These are phyloP conservation scores for Boeremia lycopersici DNA, from an alignment of 2,329 filamentous ascomycete genomes.

Conservation along the genomic window DNA sequence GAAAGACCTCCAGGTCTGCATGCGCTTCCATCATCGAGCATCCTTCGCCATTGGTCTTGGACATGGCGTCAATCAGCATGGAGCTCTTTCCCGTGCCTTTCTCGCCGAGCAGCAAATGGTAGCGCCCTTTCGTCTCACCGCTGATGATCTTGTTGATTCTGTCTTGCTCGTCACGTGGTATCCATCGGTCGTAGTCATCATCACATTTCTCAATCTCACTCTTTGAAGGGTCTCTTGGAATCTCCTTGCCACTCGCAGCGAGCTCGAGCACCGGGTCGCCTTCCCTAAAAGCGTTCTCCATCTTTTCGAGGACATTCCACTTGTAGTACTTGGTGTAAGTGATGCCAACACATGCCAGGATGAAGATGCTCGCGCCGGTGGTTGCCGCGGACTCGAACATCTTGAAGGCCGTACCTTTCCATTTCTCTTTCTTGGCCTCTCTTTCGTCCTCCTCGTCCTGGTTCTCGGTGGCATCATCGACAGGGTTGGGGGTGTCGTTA, in stretches of 20 bases:
- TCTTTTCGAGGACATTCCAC: conserved; percentile 86
- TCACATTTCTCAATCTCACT: conserved; percentile 23
- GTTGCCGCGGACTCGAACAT: conserved; percentile 60
- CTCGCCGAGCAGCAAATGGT: conserved; percentile 89
- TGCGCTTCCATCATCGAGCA: conserved; percentile 97
- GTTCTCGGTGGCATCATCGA: conserved; percentile 44
- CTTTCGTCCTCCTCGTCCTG: conserved; percentile 28
- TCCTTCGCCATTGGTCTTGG: conserved; percentile 84
- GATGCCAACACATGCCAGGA: conserved; percentile 55
- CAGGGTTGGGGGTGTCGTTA: conserved; percentile 46
- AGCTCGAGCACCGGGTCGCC: conserved; percentile 89
- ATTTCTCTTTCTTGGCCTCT: conserved; percentile 32
- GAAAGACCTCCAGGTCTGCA: conserved; percentile 92
- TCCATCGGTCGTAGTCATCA: conserved; percentile 72
- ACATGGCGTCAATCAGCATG: conserved; percentile 96
- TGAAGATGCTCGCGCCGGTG: conserved; percentile 57
- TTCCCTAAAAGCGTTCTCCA: conserved; percentile 87
- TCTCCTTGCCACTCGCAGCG: conserved; percentile 45
- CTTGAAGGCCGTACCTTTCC: conserved; percentile 54
- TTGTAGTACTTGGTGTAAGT: conserved; percentile 72
- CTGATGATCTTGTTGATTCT: conserved; percentile 82
- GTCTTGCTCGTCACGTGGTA: conserved; percentile 79
- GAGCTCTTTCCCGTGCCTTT: conserved; percentile 97
- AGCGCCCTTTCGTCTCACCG: conserved; percentile 77
- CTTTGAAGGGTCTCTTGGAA: conserved; percentile 34